A percentile compares a stretch with the other conserved stretches of the same genome.
These are phyloP conservation scores for Ophiostoma montium DNA, from an alignment of 2,329 filamentous ascomycete genomes.

Conservation along the genomic window DNA sequence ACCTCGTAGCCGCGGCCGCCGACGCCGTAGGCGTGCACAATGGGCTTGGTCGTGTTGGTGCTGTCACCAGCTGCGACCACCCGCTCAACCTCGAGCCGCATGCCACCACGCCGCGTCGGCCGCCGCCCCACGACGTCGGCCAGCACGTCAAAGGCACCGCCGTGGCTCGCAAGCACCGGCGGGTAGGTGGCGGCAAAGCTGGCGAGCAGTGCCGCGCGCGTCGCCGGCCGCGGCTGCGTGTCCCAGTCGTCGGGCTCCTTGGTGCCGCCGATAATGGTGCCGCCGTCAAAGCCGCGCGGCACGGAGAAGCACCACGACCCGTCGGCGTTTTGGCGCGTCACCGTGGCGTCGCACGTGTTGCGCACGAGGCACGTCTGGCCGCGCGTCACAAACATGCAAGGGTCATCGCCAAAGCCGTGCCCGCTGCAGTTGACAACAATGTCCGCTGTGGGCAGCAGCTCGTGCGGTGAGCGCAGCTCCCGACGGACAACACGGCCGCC, in stretches of 20 bases:
- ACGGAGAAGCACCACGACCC: conserved; percentile 50
- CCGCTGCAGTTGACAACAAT: conserved; percentile 33
- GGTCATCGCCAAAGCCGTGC: conserved; percentile 25
- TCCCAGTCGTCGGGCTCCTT: conserved; percentile 47
- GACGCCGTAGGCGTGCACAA: conserved; percentile 45
- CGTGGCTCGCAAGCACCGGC: conserved; percentile 16
- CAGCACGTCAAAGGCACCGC: conserved; percentile 11
- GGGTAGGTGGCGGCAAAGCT: conserved; percentile 23
- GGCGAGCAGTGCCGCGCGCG: conserved; percentile 31
- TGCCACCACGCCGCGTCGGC: conserved; percentile 30
- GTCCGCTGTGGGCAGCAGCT: conserved; percentile 24
- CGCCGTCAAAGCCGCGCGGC: conserved; percentile 45
- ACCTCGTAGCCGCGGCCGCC: conserved; percentile 48
- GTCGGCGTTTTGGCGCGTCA: conserved; percentile 49
- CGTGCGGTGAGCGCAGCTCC: conserved; percentile 23
- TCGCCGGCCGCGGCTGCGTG: conserved; percentile 30
- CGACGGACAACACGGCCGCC: conserved; percentile 23
- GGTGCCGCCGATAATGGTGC: conserved; percentile 52
- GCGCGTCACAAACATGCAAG: conserved; percentile 28
- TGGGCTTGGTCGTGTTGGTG: conserved; percentile 1
- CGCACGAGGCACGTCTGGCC: conserved; percentile 34
- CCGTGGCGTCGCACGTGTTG: conserved; percentile 23
- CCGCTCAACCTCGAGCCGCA: conserved; percentile 39
- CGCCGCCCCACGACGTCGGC: conserved; percentile 31
- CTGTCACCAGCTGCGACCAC: background rate